Percentiles rank a stretch among this genome's conserved stretches.
Conservation (phyloP, 1,284 basidiomycete genomes). For the Malassezia furfur region DNA sequence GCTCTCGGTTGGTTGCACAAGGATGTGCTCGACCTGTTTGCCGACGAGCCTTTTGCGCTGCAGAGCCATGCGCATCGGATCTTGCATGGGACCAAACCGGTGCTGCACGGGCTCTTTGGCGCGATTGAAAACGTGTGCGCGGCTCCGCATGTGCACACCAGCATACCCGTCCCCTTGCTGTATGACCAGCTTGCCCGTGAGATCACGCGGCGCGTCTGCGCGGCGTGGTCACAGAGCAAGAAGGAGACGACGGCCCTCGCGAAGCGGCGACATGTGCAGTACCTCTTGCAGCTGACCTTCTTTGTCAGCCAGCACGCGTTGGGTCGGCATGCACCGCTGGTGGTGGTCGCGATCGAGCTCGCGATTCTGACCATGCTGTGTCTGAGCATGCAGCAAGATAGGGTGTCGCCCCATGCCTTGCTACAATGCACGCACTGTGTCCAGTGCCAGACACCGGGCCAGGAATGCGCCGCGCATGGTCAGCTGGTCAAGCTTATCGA, state of each 20-base stretch:
- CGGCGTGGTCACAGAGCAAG: constrained; percentile 6
- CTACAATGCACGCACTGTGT: neutral
- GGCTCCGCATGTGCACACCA: neutral
- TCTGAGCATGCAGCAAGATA: constrained; percentile 2
- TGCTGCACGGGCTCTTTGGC: neutral
- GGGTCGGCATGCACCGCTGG: neutral
- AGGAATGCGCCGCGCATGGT: neutral
- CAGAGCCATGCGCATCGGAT: too few relatives aligned
- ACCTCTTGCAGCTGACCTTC: constrained; percentile 6
- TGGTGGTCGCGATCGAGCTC: constrained; percentile 10
- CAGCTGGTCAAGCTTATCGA: neutral
- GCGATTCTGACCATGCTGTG: constrained; percentile 8
- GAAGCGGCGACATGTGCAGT: neutral
- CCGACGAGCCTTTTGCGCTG: too few relatives aligned
- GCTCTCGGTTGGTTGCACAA: too few relatives aligned
- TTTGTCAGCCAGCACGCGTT: constrained; percentile 9
- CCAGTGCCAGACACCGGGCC: neutral
- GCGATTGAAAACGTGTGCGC: neutral
- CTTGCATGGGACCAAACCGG: neutral
- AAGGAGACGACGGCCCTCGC: neutral
- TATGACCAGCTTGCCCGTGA: constrained; percentile 11
- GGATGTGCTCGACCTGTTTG: too few relatives aligned
- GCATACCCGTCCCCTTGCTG: constrained; percentile 1
- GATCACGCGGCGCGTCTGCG: neutral
- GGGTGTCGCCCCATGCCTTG: neutral